Evolutionary conservation across 2,329 filamentous ascomycete species (phyloP), one percentile per base, ranked within the genome.

Genomic region (Epichloe glyceriae): DNA sequence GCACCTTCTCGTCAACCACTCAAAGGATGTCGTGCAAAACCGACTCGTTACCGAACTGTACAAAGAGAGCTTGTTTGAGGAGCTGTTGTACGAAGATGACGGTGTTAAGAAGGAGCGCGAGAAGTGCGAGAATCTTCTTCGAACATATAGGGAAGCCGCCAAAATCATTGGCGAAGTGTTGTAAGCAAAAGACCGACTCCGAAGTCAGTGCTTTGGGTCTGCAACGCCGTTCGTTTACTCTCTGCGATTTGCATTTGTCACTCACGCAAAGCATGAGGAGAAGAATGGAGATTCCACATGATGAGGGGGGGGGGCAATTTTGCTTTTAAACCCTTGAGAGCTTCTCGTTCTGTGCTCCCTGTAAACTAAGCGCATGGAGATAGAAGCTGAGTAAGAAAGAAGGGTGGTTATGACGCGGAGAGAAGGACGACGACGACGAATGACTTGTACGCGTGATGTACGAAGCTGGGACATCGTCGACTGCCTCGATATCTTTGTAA

Each of bases 81-180:
- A 98, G 65, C 78, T 98, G 50, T 74, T 98, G 39, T 97, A 98
- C 69, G 93, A 98, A 68, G 93, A 98, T 63, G 93, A 98, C 64
- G 88, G 82, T 20, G 91, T 98, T 65, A 96, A 97, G 78, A 90
- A 89, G 63, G 91, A 97, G 72, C 82, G 91, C 55, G 91, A 97
- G 73, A 98, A 98, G 78, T 98, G 93, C 70, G 93, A 98, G 75
- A 93, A 89, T 67, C 75, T 98, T 57, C 79, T 97, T 55, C 83
- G 86, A 65, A 98, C 93, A 19, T 98, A 98, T 73, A 89, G 89
- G 63, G 93, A 98, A 73, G 93, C 93, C 19, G 89, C 91, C 55
- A 96, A 94, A 77, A 98, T 98, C 66, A 91, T 98, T 56, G 89
- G 93, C 54, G 93, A 98, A 71, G 93, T 98, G 53, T 73, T 95